These are phyloP conservation scores for Filobasidium wieringae DNA, from an alignment of 768 basidiomycete species.

Conservation along the genomic window DNA sequence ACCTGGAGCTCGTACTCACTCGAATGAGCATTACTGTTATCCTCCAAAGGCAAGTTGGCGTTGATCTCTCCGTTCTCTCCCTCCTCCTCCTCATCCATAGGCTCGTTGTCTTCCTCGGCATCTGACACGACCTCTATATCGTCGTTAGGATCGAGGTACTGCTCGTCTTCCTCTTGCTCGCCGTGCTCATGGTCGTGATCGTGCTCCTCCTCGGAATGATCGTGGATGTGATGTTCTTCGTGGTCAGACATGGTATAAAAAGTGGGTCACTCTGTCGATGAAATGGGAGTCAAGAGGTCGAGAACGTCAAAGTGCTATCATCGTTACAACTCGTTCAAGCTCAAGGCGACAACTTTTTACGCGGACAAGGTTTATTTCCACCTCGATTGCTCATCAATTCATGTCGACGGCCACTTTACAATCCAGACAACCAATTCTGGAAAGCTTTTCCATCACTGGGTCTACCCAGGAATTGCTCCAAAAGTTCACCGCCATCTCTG, in stretches of 20 bases:
- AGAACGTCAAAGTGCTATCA: too few species aligned
- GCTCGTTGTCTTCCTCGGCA: conserved; percentile 20
- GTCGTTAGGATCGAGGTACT: conserved; percentile 12
- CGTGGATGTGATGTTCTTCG: background rate
- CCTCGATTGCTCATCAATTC: too few species aligned
- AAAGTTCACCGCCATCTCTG: too few species aligned
- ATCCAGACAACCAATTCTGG: too few species aligned
- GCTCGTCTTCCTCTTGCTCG: conserved; percentile 4
- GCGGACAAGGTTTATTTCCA: too few species aligned
- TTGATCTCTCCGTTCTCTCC: conserved; percentile 51
- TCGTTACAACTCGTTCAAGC: too few species aligned
- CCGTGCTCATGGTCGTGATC: background rate
- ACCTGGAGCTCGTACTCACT: conserved; percentile 4
- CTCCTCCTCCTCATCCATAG: conserved; percentile 40
- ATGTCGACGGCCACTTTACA: too few species aligned
- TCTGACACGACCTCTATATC: conserved; percentile 10
- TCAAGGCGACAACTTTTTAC: too few species aligned
- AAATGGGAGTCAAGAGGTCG: background rate
- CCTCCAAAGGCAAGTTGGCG: conserved; percentile 35
- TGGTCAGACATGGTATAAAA: conserved; percentile 1
- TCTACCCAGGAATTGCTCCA: too few species aligned
- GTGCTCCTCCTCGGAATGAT: background rate
- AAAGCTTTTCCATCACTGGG: too few species aligned
- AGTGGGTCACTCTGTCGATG: background rate
- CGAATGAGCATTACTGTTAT: conserved; percentile 18